Base-by-base conservation (phyloP, 352 stramenopile species). In the Phytophthora uliginosa region DNA sequence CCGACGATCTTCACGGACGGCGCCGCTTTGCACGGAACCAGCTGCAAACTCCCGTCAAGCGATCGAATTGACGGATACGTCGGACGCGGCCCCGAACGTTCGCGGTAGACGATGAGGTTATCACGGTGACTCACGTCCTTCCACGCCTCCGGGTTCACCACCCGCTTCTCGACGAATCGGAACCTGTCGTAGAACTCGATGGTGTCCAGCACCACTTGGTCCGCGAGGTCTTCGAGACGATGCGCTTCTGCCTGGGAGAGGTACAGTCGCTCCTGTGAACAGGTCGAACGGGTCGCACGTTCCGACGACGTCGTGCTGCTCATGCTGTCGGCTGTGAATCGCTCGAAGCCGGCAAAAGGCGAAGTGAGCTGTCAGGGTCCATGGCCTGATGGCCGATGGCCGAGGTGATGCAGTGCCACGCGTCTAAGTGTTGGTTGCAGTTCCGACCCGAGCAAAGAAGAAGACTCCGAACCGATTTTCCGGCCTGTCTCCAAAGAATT, bases 81-180 rank as follows among this genome's bases (percentile, higher is more conserved):
- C 15, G 66, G 69, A 26, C 76, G 57, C 1, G 59, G 59, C 13
- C 66, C 63, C 12, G 67, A 74, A 31, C 78, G 67, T 34, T 84
- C 73, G 26, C 77, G 69, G 57, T 88, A 91, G 28, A 89, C 73
- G 26, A 71, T 77, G 24, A 91, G 58, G 60, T 87, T 79, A 38
- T 86, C 80, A 17, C 79, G 70, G 42, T 82, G 77, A 5, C 80
- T 72, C 22, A 82, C 63, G n/a, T 77, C 62, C 56, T 88, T 82
- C 84, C 84, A 91, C 12, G 73, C 70, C 8, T 36, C 64, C 18
- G 77, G 60, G 28, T 82, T 63, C 40, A 84, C 77, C 4, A 81
- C 71, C 2, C 66, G 58, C 17, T 81, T 64, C 57, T 86, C 75
- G 10, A 76, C 58, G 24, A 81, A 77, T 36, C 78, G 63, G 26